Conservation (phyloP, 2,329 filamentous ascomycete species). For the Eutypella sp. region DNA sequence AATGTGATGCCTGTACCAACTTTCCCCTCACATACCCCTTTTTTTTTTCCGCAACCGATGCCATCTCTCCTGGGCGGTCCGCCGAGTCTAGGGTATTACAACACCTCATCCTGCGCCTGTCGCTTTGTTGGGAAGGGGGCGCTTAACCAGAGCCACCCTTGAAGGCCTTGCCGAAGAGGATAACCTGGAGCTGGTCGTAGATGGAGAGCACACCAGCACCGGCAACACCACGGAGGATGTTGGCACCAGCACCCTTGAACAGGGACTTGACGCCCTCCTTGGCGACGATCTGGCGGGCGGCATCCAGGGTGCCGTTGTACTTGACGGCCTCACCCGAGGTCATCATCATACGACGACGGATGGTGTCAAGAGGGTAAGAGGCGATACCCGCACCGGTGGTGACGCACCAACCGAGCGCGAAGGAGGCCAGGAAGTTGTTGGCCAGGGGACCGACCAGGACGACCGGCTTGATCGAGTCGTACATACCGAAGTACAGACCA, state of each 20-base stretch:
- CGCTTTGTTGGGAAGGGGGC: conserved; percentile 33
- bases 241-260: conserved; percentile 99
- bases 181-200: conserved; percentile 99
- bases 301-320: conserved; percentile 96
- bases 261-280: conserved; percentile 97
- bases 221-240: conserved; percentile 99
- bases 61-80: conserved; percentile 25
- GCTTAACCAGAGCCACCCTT: conserved; percentile 57
- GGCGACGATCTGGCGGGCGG: conserved; percentile 92
- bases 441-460: conserved; percentile 84
- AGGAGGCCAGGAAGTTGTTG: conserved; percentile 99
- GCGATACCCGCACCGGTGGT: conserved; percentile 99
- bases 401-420: conserved; percentile 97
- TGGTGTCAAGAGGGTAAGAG: conserved; percentile 99
- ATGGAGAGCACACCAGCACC: conserved; percentile 99
- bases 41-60: conserved; percentile 38
- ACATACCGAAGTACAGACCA: conserved; percentile 99
- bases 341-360: conserved; percentile 99
- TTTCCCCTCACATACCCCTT: conserved; percentile 37
- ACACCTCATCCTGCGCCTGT: conserved; percentile 36
- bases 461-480: conserved; percentile 99
- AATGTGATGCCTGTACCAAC: conserved; percentile 32
- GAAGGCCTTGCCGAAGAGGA: conserved; percentile 99
- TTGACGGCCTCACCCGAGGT: conserved; percentile 96
- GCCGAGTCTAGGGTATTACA: conserved; percentile 28